These are phyloP conservation scores for Candida stauntonica DNA, from an alignment of 805 yeast genomes.

Conservation along the genomic window DNA sequence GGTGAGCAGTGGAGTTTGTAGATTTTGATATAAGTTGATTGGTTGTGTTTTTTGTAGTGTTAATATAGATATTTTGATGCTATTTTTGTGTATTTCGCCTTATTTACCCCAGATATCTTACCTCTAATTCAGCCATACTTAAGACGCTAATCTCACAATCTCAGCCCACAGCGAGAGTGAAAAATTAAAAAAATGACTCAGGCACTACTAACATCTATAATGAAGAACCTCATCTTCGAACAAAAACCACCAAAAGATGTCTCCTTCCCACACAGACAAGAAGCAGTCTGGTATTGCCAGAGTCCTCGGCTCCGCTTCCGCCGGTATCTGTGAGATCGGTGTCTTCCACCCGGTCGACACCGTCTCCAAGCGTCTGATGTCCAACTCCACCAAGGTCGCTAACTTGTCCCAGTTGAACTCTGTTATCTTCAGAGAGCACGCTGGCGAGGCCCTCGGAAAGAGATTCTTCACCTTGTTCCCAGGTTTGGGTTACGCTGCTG, in stretches of 20 bases:
- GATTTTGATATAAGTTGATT: too few relatives aligned
- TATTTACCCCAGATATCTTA: too few relatives aligned
- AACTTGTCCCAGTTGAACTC: constrained; percentile 64
- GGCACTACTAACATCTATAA: too few relatives aligned
- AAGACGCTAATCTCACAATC: too few relatives aligned
- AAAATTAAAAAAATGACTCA: not conserved
- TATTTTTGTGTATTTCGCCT: too few relatives aligned
- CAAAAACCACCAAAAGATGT: constrained; percentile 12
- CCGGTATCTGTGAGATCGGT: constrained; percentile 94
- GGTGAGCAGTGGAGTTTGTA: too few relatives aligned
- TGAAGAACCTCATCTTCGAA: too few relatives aligned
- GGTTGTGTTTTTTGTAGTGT: too few relatives aligned
- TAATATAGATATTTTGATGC: too few relatives aligned
- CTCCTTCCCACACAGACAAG: constrained; percentile 47
- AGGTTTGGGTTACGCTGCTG: constrained; percentile 97
- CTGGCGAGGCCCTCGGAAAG: constrained; percentile 61
- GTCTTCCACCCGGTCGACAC: constrained; percentile 99
- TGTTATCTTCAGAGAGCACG: constrained; percentile 83
- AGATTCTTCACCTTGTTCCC: constrained; percentile 88
- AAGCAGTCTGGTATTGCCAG: constrained; percentile 88
- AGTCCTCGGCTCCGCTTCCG: constrained; percentile 93
- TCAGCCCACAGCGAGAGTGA: not conserved
- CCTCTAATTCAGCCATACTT: too few relatives aligned
- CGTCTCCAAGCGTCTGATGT: constrained; percentile 91
- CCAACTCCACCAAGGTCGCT: constrained; percentile 67